phyloP scores from a whole-genome alignment of 2,329 filamentous ascomycete genomes.

The Scolecobasidium constrictum region DNA sequence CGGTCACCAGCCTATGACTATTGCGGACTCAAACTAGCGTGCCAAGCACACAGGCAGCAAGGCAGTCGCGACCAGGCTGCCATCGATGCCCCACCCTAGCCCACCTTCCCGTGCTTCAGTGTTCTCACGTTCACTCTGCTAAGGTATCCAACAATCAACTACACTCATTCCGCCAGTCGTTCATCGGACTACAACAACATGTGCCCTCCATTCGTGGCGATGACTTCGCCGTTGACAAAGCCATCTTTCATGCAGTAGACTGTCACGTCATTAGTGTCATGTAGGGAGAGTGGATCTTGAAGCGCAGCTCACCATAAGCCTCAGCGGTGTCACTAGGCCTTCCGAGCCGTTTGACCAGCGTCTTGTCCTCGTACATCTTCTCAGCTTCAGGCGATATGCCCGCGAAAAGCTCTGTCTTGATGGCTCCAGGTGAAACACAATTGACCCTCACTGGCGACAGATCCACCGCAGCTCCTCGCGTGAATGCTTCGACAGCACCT shows the following conservation, averaged over 20 bases:
- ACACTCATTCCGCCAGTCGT: too few species aligned
- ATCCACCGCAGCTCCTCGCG: conserved; percentile 48
- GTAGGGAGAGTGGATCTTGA: not conserved
- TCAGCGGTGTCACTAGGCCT: conserved; percentile 20
- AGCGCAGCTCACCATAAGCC: conserved; percentile 4
- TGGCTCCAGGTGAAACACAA: conserved; percentile 44
- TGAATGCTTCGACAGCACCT: conserved; percentile 42
- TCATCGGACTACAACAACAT: not conserved
- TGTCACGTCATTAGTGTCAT: not conserved
- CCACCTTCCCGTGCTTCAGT: too few species aligned
- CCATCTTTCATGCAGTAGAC: conserved; percentile 8
- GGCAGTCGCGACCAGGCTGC: too few species aligned
- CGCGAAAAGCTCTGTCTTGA: conserved; percentile 33
- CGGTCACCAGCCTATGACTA: too few species aligned
- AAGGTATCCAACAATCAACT: too few species aligned
- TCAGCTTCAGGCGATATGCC: conserved; percentile 13
- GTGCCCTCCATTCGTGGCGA: conserved; percentile 5
- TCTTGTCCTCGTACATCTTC: conserved; percentile 15
- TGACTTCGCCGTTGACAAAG: not conserved
- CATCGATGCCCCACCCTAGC: too few species aligned
- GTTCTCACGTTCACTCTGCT: too few species aligned
- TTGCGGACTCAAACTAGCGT: too few species aligned
- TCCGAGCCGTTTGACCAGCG: conserved; percentile 19
- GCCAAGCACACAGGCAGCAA: too few species aligned
- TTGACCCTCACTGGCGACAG: conserved; percentile 55